These are phyloP conservation scores for Picochlorum sp. DNA, from an alignment of 139 green algal genomes.

Conservation along the genomic window DNA sequence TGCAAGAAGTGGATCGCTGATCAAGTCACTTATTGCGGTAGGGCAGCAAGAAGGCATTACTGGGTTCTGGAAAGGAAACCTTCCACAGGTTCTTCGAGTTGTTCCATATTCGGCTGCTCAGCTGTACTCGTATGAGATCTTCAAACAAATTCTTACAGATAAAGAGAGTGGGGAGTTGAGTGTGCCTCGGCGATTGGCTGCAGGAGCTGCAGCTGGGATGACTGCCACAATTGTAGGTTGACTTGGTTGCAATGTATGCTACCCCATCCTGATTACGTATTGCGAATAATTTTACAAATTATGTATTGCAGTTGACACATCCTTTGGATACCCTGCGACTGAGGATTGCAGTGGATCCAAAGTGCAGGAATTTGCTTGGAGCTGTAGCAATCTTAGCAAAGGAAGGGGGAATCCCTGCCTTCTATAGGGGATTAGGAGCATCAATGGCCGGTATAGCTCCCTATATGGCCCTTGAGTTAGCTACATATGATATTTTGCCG, in stretches of 20 bases:
- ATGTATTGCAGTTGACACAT: conserved; percentile 57
- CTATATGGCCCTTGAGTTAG: conserved; percentile 73
- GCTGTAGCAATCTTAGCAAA: conserved; percentile 31
- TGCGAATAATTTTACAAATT: neutral
- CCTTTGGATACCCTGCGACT: conserved; percentile 71
- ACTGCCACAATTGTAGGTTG: conserved; percentile 53
- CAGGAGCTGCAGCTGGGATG: conserved; percentile 60
- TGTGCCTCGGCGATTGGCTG: conserved; percentile 44
- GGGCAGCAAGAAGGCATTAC: conserved; percentile 57
- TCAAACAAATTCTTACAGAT: conserved; percentile 46
- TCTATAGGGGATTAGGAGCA: conserved; percentile 58
- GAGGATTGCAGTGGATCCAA: conserved; percentile 65
- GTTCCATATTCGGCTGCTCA: conserved; percentile 65
- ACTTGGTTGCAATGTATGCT: conserved; percentile 7
- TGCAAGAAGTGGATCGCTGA: conserved; percentile 31
- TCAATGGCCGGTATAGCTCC: conserved; percentile 64
- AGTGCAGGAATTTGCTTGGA: conserved; percentile 26
- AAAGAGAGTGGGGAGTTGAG: conserved; percentile 30
- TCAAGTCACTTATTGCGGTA: conserved; percentile 58
- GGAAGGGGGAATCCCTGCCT: conserved; percentile 44
- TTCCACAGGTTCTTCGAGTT: conserved; percentile 63
- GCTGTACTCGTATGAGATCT: conserved; percentile 58
- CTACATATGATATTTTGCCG: conserved; percentile 51
- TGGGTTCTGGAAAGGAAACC: conserved; percentile 76
- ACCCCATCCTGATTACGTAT: neutral